These are phyloP conservation scores for Kodamaea leandrae DNA, from an alignment of 805 yeast species.

Conservation along the genomic window DNA sequence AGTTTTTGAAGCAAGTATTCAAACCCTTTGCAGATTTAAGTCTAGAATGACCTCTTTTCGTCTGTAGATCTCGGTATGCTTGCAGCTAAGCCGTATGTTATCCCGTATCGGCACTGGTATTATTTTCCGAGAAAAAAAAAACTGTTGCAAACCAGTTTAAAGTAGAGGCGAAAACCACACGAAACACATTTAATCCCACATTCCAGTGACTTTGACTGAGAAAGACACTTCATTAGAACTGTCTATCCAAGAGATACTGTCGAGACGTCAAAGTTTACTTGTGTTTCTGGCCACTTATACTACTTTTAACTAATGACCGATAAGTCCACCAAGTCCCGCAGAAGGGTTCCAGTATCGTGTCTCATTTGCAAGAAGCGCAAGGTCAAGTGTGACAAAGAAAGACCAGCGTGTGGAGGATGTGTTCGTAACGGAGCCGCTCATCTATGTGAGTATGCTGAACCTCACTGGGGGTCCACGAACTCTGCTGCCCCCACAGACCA, in stretches of 20 bases:
- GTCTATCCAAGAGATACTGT: background rate
- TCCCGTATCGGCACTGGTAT: constrained; percentile 1
- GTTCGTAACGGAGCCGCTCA: constrained; percentile 39
- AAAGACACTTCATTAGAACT: too few species aligned
- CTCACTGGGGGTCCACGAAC: constrained; percentile 30
- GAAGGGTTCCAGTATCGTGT: constrained; percentile 41
- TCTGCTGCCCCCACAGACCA: too few species aligned
- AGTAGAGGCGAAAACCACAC: background rate
- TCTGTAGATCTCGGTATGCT: too few species aligned
- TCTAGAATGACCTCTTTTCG: too few species aligned
- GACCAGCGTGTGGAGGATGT: constrained; percentile 44
- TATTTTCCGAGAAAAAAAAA: background rate
- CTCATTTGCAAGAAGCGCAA: constrained; percentile 40
- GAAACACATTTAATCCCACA: too few species aligned
- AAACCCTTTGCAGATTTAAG: too few species aligned
- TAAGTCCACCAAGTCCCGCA: constrained; percentile 19
- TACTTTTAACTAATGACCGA: constrained; percentile 3
- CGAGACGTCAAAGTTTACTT: background rate
- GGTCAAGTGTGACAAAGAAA: constrained; percentile 42
- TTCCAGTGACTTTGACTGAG: too few species aligned
- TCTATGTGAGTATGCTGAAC: constrained; percentile 40
- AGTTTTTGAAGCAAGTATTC: too few species aligned
- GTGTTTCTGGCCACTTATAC: background rate
- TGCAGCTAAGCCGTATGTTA: too few species aligned
- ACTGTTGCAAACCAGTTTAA: too few species aligned